Evolutionary conservation across 2,329 filamentous ascomycete species (phyloP).

Genomic region (Paramyrothecium roridum): DNA sequence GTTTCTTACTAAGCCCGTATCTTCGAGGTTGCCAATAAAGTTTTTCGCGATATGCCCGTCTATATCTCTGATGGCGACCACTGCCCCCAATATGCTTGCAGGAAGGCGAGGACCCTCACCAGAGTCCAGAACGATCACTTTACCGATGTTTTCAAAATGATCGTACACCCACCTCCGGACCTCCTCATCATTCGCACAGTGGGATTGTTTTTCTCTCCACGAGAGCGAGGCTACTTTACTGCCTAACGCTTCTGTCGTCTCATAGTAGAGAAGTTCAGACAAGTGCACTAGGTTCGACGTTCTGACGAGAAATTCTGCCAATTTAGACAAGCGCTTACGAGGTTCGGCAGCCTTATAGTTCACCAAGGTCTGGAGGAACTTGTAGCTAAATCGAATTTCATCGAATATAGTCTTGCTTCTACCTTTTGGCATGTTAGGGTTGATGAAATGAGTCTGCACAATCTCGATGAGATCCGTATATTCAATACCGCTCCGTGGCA

Average conservation of each 20-base stretch:
- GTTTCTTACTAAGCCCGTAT: neutral
- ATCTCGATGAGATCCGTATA: constrained; percentile 2
- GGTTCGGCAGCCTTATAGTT: neutral
- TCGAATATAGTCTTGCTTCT: constrained; percentile 2
- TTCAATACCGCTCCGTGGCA: neutral
- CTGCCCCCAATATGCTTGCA: neutral
- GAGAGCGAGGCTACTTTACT: neutral
- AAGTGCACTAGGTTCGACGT: neutral
- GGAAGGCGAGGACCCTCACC: neutral
- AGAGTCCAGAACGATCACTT: neutral
- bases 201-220: neutral
- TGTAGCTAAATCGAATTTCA: constrained; percentile 1
- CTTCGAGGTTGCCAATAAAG: neutral
- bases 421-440: constrained; percentile 1
- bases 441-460: constrained; percentile 1
- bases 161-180: neutral
- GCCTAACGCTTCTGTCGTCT: neutral
- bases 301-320: neutral
- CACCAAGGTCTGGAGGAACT: neutral
- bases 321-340: neutral
- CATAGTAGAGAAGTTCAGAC: neutral
- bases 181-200: neutral
- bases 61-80: neutral
- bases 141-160: neutral
- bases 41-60: neutral